Base-by-base conservation (phyloP, 768 basidiomycete genomes). In the Rhizopogon vulgaris region DNA sequence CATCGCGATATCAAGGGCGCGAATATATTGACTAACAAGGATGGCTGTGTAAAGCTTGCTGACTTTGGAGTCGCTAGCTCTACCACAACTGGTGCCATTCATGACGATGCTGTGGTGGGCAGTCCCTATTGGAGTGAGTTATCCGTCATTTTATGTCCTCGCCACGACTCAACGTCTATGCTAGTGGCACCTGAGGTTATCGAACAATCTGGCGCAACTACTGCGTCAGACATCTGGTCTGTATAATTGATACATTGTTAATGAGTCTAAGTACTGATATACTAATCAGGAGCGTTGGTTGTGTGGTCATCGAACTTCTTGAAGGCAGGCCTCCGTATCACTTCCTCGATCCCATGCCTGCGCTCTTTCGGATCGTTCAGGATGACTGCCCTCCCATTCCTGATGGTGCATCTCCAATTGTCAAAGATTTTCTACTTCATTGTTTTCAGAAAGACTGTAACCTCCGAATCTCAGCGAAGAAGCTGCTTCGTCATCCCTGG, bases 1-100 rank as follows among this genome's bases (percentile, higher is more conserved):
- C 94, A 97, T 69, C 88, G 94, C 10, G 96, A 99, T 63, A 99
- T 99, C 75, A 99, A 99, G 64, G 96, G 96, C 18, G 96, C 90
- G 36, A 98, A 99, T 66, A 96, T 99, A 52, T 84, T 99, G 52
- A 94, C 96, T 3, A 94, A 97, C 67, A 99, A 99, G 71, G 95
- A 97, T 72, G 96, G 96, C 6, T 88, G 86, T 18, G 94, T 99
- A 53, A 99, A 98, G 69, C 78, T 99, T n/a, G 96, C 96, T 11
- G 96, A 99, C 70, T 99, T 99, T 63, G 96, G 96, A 47, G 96
- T 99, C 17, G 93, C 94, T 10, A 87, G 85, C 49, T 83, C 78
- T 40, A 83, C 89, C 9, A 82, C 85, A 24, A 79, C 84, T 1
- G 86, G 82, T 10, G 85, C 82, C 10, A 84, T 84, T 22, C 80